Evolutionary conservation across 345 rosid species (phyloP).

Genomic region (Clausena lansium): DNA sequence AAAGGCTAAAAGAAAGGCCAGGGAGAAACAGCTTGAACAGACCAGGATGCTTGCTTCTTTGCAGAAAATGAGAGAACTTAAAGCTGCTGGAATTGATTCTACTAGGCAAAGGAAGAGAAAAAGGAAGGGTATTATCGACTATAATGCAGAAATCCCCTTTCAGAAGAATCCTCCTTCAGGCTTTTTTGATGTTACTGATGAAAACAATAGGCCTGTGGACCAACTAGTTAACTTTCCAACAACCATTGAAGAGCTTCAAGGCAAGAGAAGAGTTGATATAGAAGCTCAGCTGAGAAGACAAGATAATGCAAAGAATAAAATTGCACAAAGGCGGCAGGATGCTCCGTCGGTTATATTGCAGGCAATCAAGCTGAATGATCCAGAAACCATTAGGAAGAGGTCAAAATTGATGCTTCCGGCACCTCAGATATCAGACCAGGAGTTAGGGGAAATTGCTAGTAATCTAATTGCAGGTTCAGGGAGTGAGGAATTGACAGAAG

Average conservation of each 20-base stretch:
- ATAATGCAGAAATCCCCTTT: constrained; percentile 94
- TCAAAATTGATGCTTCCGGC: constrained; percentile 96
- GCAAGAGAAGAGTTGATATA: constrained; percentile 83
- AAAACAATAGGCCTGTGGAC: constrained; percentile 64
- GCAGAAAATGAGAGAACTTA: constrained; percentile 93
- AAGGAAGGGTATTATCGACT: constrained; percentile 83
- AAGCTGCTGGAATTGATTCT: constrained; percentile 92
- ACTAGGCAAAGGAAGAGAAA: constrained; percentile 72
- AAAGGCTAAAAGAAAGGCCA: constrained; percentile 95
- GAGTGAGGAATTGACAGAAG: constrained; percentile 81
- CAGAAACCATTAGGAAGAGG: constrained; percentile 89
- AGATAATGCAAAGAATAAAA: constrained; percentile 82
- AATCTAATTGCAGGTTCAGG: constrained; percentile 60
- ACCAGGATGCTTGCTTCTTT: constrained; percentile 98
- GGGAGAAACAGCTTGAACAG: constrained; percentile 98
- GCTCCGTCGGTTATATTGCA: constrained; percentile 92
- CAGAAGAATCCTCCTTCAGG: constrained; percentile 98
- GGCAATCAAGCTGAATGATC: constrained; percentile 96
- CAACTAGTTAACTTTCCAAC: constrained; percentile 76
- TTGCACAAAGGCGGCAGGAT: constrained; percentile 79
- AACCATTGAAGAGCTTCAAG: constrained; percentile 92
- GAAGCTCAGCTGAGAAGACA: constrained; percentile 87
- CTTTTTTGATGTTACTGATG: constrained; percentile 81
- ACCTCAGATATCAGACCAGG: constrained; percentile 94
- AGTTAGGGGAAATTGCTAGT: constrained; percentile 90